phyloP scores from a whole-genome alignment of 768 basidiomycete genomes.

The Pleurotus giganteus region DNA sequence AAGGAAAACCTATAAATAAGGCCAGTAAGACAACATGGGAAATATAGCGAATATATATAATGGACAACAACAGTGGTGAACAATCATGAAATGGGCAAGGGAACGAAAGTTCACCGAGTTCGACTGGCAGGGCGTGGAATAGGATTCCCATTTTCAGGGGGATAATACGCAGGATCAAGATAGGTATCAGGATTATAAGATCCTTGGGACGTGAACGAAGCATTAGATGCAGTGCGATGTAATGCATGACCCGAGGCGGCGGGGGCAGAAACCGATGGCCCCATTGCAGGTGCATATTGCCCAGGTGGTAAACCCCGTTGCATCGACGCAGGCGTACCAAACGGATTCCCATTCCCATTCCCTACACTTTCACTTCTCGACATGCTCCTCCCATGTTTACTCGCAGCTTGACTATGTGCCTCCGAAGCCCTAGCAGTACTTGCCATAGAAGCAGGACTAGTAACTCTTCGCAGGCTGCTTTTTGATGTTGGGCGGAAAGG shows the following conservation, averaged over 20 bases:
- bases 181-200: constrained; percentile 28
- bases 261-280: background rate
- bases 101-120: too few species aligned
- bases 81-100: too few species aligned
- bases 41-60: too few species aligned
- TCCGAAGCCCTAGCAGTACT: background rate
- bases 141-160: background rate
- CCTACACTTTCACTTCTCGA: background rate
- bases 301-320: constrained; percentile 3
- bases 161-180: constrained; percentile 30
- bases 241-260: background rate
- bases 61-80: too few species aligned
- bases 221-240: constrained; percentile 25
- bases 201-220: constrained; percentile 25
- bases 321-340: background rate
- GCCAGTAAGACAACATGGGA: too few species aligned
- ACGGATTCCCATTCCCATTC: too few species aligned
- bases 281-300: background rate
- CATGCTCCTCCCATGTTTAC: background rate
- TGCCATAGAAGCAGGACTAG: background rate
- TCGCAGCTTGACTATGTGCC: background rate
- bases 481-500: background rate
- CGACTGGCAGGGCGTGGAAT: too few species aligned
- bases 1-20: too few species aligned
- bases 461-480: background rate